Percentiles rank a stretch among this genome's conserved stretches.
These are phyloP conservation scores for Cryphonectria japonica DNA, from an alignment of 2,329 filamentous ascomycete genomes.

Conservation along the genomic window DNA sequence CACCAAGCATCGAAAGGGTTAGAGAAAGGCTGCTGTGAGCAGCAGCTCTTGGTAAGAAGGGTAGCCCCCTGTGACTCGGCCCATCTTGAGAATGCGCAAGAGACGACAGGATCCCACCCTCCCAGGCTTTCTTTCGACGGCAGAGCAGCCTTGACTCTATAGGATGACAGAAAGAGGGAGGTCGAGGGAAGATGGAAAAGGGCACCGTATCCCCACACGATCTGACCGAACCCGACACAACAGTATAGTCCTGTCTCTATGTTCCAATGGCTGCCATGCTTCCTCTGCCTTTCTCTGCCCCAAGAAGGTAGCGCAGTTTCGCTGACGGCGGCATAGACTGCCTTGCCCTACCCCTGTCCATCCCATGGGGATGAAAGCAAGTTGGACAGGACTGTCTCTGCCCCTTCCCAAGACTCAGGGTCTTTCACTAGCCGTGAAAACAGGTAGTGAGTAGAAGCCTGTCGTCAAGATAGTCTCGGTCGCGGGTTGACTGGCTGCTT, in stretches of 20 bases:
- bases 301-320: not conserved
- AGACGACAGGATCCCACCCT: conserved; percentile 1
- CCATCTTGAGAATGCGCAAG: not conserved
- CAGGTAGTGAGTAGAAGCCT: not conserved
- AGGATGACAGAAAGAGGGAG: not conserved
- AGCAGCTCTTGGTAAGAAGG: not conserved
- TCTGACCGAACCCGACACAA: not conserved
- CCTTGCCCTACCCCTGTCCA: not conserved
- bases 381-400: not conserved
- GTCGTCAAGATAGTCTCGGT: not conserved
- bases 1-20: not conserved
- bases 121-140: not conserved
- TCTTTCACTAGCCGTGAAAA: not conserved
- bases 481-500: not conserved
- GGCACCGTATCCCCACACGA: not conserved
- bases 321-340: not conserved
- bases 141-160: conserved; percentile 6
- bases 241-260: not conserved
- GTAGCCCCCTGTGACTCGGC: not conserved
- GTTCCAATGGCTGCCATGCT: not conserved
- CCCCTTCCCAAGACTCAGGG: conserved; percentile 1
- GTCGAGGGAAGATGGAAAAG: not conserved
- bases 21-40: not conserved
- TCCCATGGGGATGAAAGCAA: not conserved
- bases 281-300: not conserved